Base-by-base conservation (phyloP, 2,329 filamentous ascomycete species). In the Microdochium trichocladiopsis region DNA sequence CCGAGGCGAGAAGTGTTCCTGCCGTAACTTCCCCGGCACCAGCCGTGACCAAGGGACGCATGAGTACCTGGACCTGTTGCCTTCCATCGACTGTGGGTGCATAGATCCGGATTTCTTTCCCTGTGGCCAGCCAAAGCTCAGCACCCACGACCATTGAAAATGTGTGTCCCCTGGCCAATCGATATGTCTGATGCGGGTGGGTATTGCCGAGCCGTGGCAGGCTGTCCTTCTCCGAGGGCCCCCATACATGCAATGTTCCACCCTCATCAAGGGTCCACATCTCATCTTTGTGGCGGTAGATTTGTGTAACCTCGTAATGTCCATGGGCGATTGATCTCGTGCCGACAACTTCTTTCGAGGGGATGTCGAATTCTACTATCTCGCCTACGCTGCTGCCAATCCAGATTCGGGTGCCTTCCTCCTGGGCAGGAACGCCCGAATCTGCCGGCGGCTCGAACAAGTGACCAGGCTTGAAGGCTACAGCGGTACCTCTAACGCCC, bases 261-360 rank as follows among this genome's bases (percentile, higher is more conserved):
- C 87, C 84, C 57, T 96, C 92, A 65, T 97, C 94, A 48, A 99
- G 69, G 0, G 92, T 92, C 94, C 94, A 99, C 66, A 99, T 82
- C 62, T 96, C 89, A 58, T 90, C 90, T 56, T 83, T 86, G 66
- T 95, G 87, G 37, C 94, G 84, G 64, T 90, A 87, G 43, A 99
- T 95, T 60, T 85, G 90, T 57, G 89, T 81, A 50, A 99, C 80
- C 59, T 95, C 89, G 55, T 84, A 79, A 43, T 89, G 83, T 8
- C 84, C 83, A 61, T 97, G 94, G 2, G 88, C 88, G 50, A 77
- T 83, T 2, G 80, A 72, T 60, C 87, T 89, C 18, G 79, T 87
- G 25, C 79, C 76, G 14, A 89, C 75, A 47, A 96, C 76, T 33
- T 79, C 82, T 63, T 92, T 86, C 1, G 84, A 85, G 2, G 77